A percentile compares a stretch with the other conserved stretches of the same genome.
Evolutionary conservation across 305 asterid species (phyloP).

Genomic region (Rubia peregrina): DNA sequence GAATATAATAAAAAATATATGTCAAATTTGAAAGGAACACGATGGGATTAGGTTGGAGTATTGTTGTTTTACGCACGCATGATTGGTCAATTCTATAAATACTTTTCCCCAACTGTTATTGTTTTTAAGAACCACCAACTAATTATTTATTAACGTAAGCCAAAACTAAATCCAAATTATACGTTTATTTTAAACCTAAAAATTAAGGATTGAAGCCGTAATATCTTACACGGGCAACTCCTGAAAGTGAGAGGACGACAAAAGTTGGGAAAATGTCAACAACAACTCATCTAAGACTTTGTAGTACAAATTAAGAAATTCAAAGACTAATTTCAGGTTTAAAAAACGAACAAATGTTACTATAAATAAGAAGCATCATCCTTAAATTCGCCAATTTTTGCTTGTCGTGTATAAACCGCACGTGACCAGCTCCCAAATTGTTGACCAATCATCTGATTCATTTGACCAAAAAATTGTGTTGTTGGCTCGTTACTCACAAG

Average conservation of each 20-base stretch:
- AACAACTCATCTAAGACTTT: not conserved
- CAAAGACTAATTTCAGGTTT: slow-evolving; percentile 1
- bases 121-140: too few species aligned
- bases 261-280: slow-evolving; percentile 18
- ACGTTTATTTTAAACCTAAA: too few species aligned
- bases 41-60: too few species aligned
- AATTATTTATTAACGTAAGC: too few species aligned
- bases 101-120: too few species aligned
- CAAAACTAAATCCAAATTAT: too few species aligned
- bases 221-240: not conserved
- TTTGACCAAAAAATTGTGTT: not conserved
- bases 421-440: slow-evolving; percentile 18
- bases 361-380: not conserved
- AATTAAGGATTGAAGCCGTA: not conserved
- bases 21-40: too few species aligned
- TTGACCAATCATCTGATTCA: slow-evolving; percentile 9
- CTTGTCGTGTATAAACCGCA: slow-evolving; percentile 11
- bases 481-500: not conserved
- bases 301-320: slow-evolving; percentile 9
- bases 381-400: not conserved
- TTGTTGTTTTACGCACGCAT: too few species aligned
- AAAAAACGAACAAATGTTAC: not conserved
- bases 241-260: slow-evolving; percentile 10
- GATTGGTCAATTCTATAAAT: too few species aligned
- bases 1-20: too few species aligned